Evolutionary conservation across 768 basidiomycete species (phyloP), one percentile per base, ranked within the genome.

Genomic region (Boletus coccyginus): DNA sequence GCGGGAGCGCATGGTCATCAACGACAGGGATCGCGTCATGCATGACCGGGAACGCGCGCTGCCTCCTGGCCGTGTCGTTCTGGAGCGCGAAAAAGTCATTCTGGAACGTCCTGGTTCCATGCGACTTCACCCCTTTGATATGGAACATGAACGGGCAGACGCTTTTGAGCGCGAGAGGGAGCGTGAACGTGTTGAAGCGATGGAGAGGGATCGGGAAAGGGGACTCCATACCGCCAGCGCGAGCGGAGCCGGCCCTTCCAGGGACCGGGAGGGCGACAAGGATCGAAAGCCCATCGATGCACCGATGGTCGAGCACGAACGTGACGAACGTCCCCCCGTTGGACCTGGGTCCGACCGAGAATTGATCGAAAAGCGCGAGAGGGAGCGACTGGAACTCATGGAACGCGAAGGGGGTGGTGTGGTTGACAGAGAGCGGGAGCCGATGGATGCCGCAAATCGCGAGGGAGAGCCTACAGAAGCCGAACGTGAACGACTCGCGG

Each of bases 131-230:
- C 57, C 57, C 7, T 61, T 54, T 24, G 66, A 68, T 16, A 33
- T 62, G 41, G 69, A 68, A 49, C 69, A 65, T 11, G 69, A 70
- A 42, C 68, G 64, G 9, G 60, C 56, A 41, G 67, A 66, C 8
- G 63, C 61, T 24, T 67, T 69, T 27, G 74, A 77, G 14, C 65
- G 73, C 13, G 74, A 72, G 41, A 56, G 74, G 38, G 72, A 75
- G 19, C 63, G 64, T 14, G 75, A 72, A 42, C 60, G 63, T 19
- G 55, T 64, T 24, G 68, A 70, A 48, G 59, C 50, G 14, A 61
- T 63, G 58, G 64, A 72, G 55, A 63, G 67, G 43, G 66, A 75
- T n/a, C 54, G 69, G n/a, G 65, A 70, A 44, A 58, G 66, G 36
- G 64, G 62, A 44, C 60, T 67, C 29, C 68, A 71, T 54, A 49